Percentiles rank a stretch among this genome's conserved stretches.
phyloP scores from a whole-genome alignment of 2,329 filamentous ascomycete genomes.

The Fusarium temperatum region DNA sequence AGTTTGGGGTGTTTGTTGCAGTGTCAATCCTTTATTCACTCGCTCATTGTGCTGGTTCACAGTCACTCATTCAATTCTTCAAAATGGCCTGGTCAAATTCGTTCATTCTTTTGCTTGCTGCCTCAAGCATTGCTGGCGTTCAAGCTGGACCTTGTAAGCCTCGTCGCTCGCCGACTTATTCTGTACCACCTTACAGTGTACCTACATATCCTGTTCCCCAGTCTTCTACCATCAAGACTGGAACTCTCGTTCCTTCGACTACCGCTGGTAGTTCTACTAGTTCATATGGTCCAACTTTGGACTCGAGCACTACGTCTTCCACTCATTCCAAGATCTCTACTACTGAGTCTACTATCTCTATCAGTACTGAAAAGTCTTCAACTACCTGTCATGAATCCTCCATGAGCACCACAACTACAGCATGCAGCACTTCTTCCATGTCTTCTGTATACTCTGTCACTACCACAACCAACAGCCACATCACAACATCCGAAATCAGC shows the following conservation, averaged over 20 bases:
- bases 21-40: neutral
- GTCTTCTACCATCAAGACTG: neutral
- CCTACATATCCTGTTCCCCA: conserved; percentile 21
- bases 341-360: neutral
- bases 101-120: conserved; percentile 24
- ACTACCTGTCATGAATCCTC: neutral
- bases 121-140: conserved; percentile 2
- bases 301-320: neutral
- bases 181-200: conserved; percentile 3
- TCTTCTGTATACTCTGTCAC: neutral
- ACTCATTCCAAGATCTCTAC: neutral
- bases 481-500: neutral
- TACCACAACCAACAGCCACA: neutral
- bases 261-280: neutral
- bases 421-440: neutral
- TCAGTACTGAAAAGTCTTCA: neutral
- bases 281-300: neutral
- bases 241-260: neutral
- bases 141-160: conserved; percentile 26
- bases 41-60: conserved; percentile 11
- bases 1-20: neutral
- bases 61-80: conserved; percentile 4
- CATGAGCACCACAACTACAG: neutral
- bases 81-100: conserved; percentile 29
- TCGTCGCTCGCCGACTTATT: conserved; percentile 15